Conservation (phyloP, 495 filamentous ascomycete species). For the Penicillium longicatenatum region DNA sequence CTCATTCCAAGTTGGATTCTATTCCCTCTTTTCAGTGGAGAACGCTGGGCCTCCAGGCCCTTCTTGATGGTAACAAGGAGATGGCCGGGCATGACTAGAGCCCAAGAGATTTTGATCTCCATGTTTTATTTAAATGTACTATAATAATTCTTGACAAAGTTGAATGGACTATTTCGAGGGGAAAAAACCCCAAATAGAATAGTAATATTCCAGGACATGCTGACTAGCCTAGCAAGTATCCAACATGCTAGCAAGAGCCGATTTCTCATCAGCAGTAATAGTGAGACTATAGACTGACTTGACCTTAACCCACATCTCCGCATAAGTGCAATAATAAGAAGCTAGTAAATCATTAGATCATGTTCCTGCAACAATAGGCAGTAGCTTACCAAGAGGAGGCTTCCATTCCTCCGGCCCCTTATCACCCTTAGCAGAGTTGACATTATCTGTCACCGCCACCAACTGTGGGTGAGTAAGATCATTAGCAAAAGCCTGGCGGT, state of each 20-base stretch:
- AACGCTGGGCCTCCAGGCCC: slow-evolving; percentile 3
- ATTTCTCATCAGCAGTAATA: slow-evolving; percentile 62
- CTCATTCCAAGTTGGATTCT: neutral
- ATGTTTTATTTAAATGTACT: neutral
- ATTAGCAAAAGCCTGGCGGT: neutral
- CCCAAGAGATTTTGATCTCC: too few species aligned
- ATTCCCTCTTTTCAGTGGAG: neutral
- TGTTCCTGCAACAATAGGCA: neutral
- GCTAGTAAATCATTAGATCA: slow-evolving; percentile 22
- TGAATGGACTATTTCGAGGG: too few species aligned
- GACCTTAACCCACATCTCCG: slow-evolving; percentile 68
- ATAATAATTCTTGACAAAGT: neutral
- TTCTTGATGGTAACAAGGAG: slow-evolving; percentile 10
- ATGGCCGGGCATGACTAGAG: neutral
- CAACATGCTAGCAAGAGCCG: slow-evolving; percentile 64
- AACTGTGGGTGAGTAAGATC: neutral
- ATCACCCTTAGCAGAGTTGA: neutral
- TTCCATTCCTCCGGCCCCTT: neutral
- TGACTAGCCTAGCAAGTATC: slow-evolving; percentile 52
- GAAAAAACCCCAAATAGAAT: too few species aligned
- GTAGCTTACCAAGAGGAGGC: neutral
- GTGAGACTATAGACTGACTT: slow-evolving; percentile 63
- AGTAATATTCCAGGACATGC: neutral
- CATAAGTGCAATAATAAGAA: slow-evolving; percentile 75
- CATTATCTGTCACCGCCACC: neutral